Conservation (phyloP, 139 green algal genomes). For the Micractinium conductrix region DNA sequence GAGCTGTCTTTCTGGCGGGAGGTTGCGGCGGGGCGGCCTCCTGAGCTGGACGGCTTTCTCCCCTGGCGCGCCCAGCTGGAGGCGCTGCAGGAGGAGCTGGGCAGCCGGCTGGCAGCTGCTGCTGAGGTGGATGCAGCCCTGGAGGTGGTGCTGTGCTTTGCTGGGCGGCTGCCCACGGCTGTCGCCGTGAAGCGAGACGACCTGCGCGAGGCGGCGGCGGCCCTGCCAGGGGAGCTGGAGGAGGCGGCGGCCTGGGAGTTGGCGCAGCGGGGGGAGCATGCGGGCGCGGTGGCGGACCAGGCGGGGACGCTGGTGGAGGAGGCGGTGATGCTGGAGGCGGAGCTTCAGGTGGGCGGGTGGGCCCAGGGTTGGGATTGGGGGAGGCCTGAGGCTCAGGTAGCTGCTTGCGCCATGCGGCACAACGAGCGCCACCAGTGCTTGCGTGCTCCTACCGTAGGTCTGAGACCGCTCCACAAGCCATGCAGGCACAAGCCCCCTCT, state of each 20-base stretch:
- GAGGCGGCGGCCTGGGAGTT: not conserved
- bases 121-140: not conserved
- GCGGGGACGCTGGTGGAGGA: slow-evolving; percentile 3
- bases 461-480: too few relatives aligned
- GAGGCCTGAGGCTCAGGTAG: too few relatives aligned
- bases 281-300: not conserved
- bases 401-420: too few relatives aligned
- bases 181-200: slow-evolving; percentile 24
- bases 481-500: too few relatives aligned
- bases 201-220: not conserved
- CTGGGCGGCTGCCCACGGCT: slow-evolving; percentile 14
- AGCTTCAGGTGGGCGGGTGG: not conserved
- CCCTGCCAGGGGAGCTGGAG: not conserved
- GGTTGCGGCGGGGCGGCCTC: slow-evolving; percentile 2
- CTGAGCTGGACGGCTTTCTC: slow-evolving; percentile 5
- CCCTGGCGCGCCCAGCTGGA: slow-evolving; percentile 9
- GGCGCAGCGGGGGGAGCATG: not conserved
- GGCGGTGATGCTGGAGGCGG: not conserved
- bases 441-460: too few relatives aligned
- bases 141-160: not conserved
- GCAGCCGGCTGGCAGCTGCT: slow-evolving; percentile 1
- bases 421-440: too few relatives aligned
- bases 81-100: not conserved
- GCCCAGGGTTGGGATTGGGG: not conserved
- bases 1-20: slow-evolving; percentile 2